These are phyloP conservation scores for Fraxinus latifolia DNA, from an alignment of 305 asterid genomes.

Conservation along the genomic window DNA sequence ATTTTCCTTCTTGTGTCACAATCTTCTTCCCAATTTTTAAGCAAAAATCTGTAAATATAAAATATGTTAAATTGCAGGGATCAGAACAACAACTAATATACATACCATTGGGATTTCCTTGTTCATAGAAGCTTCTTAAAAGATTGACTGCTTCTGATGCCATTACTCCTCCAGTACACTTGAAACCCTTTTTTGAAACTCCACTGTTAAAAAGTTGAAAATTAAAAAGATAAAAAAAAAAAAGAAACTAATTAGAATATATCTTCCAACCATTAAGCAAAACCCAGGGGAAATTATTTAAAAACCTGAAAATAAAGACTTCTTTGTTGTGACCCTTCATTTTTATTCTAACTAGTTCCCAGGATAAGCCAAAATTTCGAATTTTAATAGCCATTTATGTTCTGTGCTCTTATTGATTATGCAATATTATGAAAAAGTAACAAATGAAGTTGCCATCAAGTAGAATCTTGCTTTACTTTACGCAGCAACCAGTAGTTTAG, in stretches of 20 bases:
- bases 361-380: not conserved
- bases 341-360: not conserved
- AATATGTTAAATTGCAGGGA: conserved; percentile 12
- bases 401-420: not conserved
- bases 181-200: conserved; percentile 48
- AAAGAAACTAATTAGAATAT: not conserved
- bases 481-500: not conserved
- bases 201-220: conserved; percentile 25
- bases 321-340: not conserved
- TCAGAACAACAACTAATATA: conserved; percentile 19
- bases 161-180: conserved; percentile 79
- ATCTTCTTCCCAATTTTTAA: conserved; percentile 13
- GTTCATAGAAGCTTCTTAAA: conserved; percentile 75
- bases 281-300: not conserved
- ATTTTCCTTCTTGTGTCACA: conserved; percentile 2
- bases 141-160: conserved; percentile 71
- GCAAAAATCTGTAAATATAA: conserved; percentile 8
- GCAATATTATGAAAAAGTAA: not conserved
- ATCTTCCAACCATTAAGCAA: not conserved
- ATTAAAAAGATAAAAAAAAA: not conserved
- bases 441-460: not conserved
- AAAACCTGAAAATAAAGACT: not conserved
- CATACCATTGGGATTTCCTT: conserved; percentile 89
- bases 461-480: not conserved
- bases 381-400: not conserved